Conservation (phyloP, 306 rosid genomes). For the Arachis stenosperma region DNA sequence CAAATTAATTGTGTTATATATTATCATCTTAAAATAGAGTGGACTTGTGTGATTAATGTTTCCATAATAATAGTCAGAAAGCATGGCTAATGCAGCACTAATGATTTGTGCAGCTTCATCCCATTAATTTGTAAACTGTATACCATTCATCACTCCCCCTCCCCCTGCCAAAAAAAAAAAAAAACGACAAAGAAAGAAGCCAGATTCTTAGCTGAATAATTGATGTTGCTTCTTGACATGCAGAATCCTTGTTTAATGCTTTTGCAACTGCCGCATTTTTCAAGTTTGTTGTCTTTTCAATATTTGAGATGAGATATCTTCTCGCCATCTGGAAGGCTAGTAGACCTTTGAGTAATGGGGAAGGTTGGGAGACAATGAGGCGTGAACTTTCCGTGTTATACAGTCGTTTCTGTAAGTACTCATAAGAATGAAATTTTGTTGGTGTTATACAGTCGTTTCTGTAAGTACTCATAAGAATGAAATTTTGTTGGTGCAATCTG, state of each 20-base stretch:
- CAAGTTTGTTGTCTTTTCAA: conserved; percentile 97
- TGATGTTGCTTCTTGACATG: conserved; percentile 41
- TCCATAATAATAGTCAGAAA: not conserved
- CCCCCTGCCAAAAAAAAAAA: too few relatives aligned
- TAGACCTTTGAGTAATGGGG: conserved; percentile 87
- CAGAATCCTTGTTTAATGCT: conserved; percentile 95
- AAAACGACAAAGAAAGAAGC: not conserved
- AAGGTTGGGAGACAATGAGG: conserved; percentile 99
- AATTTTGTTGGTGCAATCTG: conserved; percentile 25
- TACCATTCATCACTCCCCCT: too few relatives aligned
- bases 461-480: conserved; percentile 55
- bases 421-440: conserved; percentile 4
- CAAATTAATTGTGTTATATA: conserved; percentile 13
- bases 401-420: conserved; percentile 94
- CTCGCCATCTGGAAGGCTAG: conserved; percentile 99
- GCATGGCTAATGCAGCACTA: too few relatives aligned
- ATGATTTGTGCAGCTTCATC: too few relatives aligned
- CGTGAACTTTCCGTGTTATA: conserved; percentile 96
- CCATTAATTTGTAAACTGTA: too few relatives aligned
- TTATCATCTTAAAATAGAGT: conserved; percentile 16
- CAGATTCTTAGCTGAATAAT: conserved; percentile 32
- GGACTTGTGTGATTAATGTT: conserved; percentile 20
- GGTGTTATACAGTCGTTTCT: conserved; percentile 84
- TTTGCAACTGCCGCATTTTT: conserved; percentile 99
- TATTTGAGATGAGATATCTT: conserved; percentile 99